Evolutionary conservation across 2,329 filamentous ascomycete genomes (phyloP), one percentile per base, ranked within the genome.

Genomic region (Pseudogymnoascus sp.): DNA sequence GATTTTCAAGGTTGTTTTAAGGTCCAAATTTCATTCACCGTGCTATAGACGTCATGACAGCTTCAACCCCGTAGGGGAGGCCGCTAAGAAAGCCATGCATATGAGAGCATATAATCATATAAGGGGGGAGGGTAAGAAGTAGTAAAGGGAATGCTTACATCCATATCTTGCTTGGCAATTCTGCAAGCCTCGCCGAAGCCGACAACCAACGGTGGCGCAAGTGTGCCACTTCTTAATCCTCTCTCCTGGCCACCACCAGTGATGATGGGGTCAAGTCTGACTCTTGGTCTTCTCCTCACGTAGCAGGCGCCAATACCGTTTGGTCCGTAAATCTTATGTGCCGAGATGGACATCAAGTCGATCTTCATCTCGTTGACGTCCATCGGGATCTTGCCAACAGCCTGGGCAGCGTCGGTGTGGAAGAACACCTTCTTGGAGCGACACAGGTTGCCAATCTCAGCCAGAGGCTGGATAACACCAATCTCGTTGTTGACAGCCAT

Each of bases 401-500:
- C 95, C 79, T 99, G 95, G 1, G 95, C 95, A 61, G 83, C 95
- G 75, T 99, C 95, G 24, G 92, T 96, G 78, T 99, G 95, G 85
- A 99, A 99, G 78, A 97, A 99, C 50, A 97, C 82, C 80, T 97
- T 97, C 77, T 91, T 95, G 62, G 86, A 83, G 61, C 95, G 86
- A 77, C 95, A 99, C 13, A 99, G 80, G 77, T 88, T 89, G 72
- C 95, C 95, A 74, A 99, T 99, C 78, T 96, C 86, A 70, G 91
- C 90, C 64, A 99, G 78, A 0, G 95, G 95, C 76, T 99, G 95
- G 64, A 99, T 96, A n/a, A 99, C 95, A 72, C 95, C 95, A 71
- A 99, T 97, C 78, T 99, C 95, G 76, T 99, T 99, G 81, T 99
- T 99, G 72, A 99, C 95, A 0, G 95, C 87, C 95, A 99, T 99